A percentile compares a stretch with the other conserved stretches of the same genome.
These are phyloP conservation scores for Microstegium vimineum DNA, from an alignment of 176 grass and related monocot genomes.

Conservation along the genomic window DNA sequence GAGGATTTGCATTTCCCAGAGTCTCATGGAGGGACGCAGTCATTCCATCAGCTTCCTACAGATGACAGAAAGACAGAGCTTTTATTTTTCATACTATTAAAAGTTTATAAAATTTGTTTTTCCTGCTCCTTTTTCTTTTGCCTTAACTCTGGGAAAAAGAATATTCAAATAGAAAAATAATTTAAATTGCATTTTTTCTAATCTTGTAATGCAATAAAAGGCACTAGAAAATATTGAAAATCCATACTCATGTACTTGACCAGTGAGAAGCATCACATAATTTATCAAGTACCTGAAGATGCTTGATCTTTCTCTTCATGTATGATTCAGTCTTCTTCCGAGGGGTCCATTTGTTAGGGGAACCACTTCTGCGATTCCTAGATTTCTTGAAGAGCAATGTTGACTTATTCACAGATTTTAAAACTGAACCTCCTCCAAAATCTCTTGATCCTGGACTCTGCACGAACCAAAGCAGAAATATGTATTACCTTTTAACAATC, in stretches of 20 bases:
- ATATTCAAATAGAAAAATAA: neutral
- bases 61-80: conserved; percentile 19
- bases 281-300: conserved; percentile 56
- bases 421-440: conserved; percentile 37
- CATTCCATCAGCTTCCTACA: conserved; percentile 82
- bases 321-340: conserved; percentile 78
- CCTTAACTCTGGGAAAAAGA: neutral
- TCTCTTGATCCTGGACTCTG: conserved; percentile 68
- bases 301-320: conserved; percentile 95
- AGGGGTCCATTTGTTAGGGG: conserved; percentile 70
- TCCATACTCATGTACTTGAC: neutral
- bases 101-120: neutral
- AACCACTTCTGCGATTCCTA: conserved; percentile 48
- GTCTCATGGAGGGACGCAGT: conserved; percentile 74
- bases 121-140: neutral
- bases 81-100: neutral
- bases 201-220: neutral
- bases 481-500: neutral
- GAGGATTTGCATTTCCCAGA: conserved; percentile 70
- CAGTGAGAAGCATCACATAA: neutral
- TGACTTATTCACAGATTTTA: conserved; percentile 69
- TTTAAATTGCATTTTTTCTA: neutral
- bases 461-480: conserved; percentile 22
- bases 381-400: conserved; percentile 81
- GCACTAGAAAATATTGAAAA: neutral